A percentile compares a stretch with the other conserved stretches of the same genome.
phyloP scores from a whole-genome alignment of 805 yeast species.

The Kluyveromyces dobzhanskii region DNA sequence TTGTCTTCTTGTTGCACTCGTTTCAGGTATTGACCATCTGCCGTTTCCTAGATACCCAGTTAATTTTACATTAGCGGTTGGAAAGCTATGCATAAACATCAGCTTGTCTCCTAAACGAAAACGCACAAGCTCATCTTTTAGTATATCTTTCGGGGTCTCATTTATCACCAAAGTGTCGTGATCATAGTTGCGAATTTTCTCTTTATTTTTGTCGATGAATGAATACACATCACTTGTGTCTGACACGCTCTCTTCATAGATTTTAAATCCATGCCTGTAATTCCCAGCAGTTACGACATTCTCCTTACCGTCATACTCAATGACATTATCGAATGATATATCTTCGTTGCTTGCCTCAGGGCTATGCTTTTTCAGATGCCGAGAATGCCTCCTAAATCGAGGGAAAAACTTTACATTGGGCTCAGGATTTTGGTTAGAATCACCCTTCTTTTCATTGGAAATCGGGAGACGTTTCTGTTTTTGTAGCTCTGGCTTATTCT shows the following conservation, averaged over 20 bases:
- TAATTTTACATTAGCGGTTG: conserved; percentile 8
- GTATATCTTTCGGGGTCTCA: not conserved
- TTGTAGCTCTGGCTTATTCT: no score
- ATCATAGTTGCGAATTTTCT: conserved; percentile 6
- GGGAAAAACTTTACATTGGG: not conserved
- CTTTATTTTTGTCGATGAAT: conserved; percentile 3
- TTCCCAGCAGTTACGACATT: not conserved
- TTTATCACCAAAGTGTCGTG: conserved; percentile 3
- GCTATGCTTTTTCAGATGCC: not conserved
- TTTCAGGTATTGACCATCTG: conserved; percentile 8
- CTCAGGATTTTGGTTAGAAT: no score
- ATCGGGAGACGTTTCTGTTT: no score
- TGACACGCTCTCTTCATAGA: not conserved
- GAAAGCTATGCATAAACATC: conserved; percentile 4
- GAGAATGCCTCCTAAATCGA: not conserved
- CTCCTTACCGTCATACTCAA: not conserved
- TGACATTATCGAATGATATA: not conserved
- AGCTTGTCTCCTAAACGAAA: not conserved
- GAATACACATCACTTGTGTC: not conserved
- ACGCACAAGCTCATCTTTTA: conserved; percentile 3
- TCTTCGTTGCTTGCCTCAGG: not conserved
- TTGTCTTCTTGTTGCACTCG: not conserved
- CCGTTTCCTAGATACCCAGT: conserved; percentile 19
- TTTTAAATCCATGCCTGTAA: not conserved
- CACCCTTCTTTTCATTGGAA: no score